Percentiles rank a stretch among this genome's conserved stretches.
These are phyloP conservation scores for Spathaspora girioi DNA, from an alignment of 805 yeast species.

Conservation along the genomic window DNA sequence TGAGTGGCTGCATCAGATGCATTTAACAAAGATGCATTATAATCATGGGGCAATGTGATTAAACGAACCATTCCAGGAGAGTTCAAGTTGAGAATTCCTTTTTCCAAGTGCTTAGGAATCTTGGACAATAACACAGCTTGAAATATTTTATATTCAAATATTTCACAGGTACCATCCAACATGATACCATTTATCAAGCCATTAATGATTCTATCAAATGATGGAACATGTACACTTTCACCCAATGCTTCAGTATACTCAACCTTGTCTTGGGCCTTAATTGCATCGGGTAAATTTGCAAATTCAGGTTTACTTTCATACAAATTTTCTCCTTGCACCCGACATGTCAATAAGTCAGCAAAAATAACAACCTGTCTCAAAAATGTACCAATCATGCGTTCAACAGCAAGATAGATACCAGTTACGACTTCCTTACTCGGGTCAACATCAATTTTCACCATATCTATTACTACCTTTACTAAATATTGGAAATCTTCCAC, in stretches of 20 bases:
- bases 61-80: constrained; percentile 55
- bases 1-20: constrained; percentile 18
- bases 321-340: constrained; percentile 21
- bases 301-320: constrained; percentile 15
- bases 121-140: constrained; percentile 21
- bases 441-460: neutral
- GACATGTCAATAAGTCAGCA: constrained; percentile 30
- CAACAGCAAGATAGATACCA: constrained; percentile 6
- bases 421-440: neutral
- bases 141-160: constrained; percentile 19
- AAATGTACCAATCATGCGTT: constrained; percentile 8
- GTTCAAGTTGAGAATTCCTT: constrained; percentile 30
- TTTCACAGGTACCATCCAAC: constrained; percentile 12
- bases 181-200: constrained; percentile 10
- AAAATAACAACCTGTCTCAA: constrained; percentile 33
- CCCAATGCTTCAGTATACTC: constrained; percentile 23
- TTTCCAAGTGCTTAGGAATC: constrained; percentile 17
- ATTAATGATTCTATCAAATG: neutral
- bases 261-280: constrained; percentile 12
- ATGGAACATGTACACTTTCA: constrained; percentile 20
- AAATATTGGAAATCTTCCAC: neutral
- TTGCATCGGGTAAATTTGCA: constrained; percentile 12
- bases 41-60: constrained; percentile 48
- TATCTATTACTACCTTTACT: neutral
- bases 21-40: constrained; percentile 18